A percentile compares a stretch with the other conserved stretches of the same genome.
These are phyloP conservation scores for Pestalotiopsis sp. DNA, from an alignment of 2,329 filamentous ascomycete species.

Conservation along the genomic window DNA sequence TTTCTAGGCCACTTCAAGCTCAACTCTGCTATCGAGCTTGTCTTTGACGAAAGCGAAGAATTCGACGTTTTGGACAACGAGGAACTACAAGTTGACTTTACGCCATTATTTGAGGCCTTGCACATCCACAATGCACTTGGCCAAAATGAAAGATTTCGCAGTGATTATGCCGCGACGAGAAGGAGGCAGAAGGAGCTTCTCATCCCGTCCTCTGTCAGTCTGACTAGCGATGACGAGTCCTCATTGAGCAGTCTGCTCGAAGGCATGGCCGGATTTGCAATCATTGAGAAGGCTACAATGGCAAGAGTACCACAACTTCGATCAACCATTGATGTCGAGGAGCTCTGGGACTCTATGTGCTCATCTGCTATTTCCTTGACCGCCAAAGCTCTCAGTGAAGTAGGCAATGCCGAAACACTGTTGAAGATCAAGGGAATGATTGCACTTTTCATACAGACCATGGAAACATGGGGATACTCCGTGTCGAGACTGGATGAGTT, in stretches of 20 bases:
- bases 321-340: slow-evolving; percentile 87
- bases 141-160: slow-evolving; percentile 86
- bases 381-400: slow-evolving; percentile 72
- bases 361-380: slow-evolving; percentile 83
- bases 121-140: slow-evolving; percentile 96
- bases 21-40: slow-evolving; percentile 93
- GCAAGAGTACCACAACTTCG: slow-evolving; percentile 81
- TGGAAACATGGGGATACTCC: slow-evolving; percentile 96
- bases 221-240: slow-evolving; percentile 81
- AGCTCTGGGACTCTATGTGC: slow-evolving; percentile 98
- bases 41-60: slow-evolving; percentile 93
- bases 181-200: slow-evolving; percentile 90
- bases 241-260: slow-evolving; percentile 90
- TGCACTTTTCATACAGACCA: slow-evolving; percentile 94
- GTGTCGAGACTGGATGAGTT: slow-evolving; percentile 81
- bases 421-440: slow-evolving; percentile 95
- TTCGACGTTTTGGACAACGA: slow-evolving; percentile 96
- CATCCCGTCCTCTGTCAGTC: slow-evolving; percentile 73
- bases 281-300: slow-evolving; percentile 94
- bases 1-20: slow-evolving; percentile 84
- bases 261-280: slow-evolving; percentile 93
- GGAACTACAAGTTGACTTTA: slow-evolving; percentile 84
- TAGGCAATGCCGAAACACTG: slow-evolving; percentile 87
- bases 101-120: slow-evolving; percentile 88
- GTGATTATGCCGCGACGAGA: slow-evolving; percentile 90